Base-by-base conservation (phyloP, 768 basidiomycete genomes). In the Dioszegia hungarica region DNA sequence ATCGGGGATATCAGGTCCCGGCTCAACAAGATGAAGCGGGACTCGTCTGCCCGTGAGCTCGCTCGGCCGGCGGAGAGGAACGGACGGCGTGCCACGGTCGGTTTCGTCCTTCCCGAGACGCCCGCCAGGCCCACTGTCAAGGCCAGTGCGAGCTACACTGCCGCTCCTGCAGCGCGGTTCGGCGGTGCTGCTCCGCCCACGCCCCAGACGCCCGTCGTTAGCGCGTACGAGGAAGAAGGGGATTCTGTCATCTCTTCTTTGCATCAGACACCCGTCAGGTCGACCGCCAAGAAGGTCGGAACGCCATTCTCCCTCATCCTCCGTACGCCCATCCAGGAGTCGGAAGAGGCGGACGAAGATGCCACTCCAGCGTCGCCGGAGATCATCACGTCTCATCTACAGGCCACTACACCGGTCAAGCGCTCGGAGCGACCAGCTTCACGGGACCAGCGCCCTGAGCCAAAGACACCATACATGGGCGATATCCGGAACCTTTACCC, bases 1-100 rank as follows among this genome's bases (percentile, higher is more conserved):
- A 56, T 61, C 38, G 50, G 60, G 27, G 64, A 65, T 28, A 41
- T 68, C 39, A 64, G 62, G 39, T 46, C 56, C 22, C 50, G 65
- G n/a, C 51, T 70, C 11, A 48, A 61, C 15, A 57, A 55, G n/a
- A 52, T 72, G 52, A 61, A 64, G 14, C 19, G 63, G 27, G 64
- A 74, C 40, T 62, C 56, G n/a, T 19, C 50, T 15, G 54, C 41
- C 14, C 28, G 39, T 3, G 57, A 61, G 22, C 31, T 36, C 5
- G 24, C 52, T 24, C 39, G 29, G 25, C 54, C 49, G 27, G n/a
- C 34, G 22, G 27, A n/a, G 31, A 37, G 25, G 12, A 15, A 25
- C 11, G 50, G 48, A 33, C 49, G 70, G 50, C 24, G 73, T n/a
- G 64, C 66, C 0, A 74, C 73, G 0, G 61, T 72, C n/a, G 70